Base-by-base conservation (phyloP, 441 rosid species). In the Viola pubescens region DNA sequence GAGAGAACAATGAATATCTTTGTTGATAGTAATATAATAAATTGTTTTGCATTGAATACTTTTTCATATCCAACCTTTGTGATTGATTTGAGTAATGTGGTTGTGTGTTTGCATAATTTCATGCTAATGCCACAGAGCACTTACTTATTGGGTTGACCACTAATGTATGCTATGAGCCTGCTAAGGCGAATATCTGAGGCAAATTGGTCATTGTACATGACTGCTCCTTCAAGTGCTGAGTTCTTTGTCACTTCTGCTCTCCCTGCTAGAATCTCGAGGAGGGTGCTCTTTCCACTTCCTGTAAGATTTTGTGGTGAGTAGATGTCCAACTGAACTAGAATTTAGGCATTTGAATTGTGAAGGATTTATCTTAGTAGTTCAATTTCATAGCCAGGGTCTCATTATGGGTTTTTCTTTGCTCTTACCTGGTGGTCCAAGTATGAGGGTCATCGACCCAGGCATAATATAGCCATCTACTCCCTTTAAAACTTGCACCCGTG, bases 401-500 rank as follows among this genome's bases (percentile, higher is more conserved):
- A 16, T 16, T 16, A 16, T 16, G 19, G 19, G 19, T 16, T 16
- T 16, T 16, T 38, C 5, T 50, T n/a, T 39, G 19, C 34, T 16
- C 37, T 37, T 54, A 73, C 77, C 71, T 4, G 77, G 74, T 60
- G 74, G 71, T 6, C 77, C 73, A 55, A 74, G 71, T 12, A 66
- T 38, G 5, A 74, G 73, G 10, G 69, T 66, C 66, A 65, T 59
- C 53, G 69, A 74, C 9, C 71, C 77, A 2, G 74, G 71, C 77
- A 70, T 74, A 9, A 74, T 62, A 39, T 66, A 66, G 4, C 77
- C 77, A 62, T 73, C 73, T 7, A 61, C 62, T 8, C 73, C 71
- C 60, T 62, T 56, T 0, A 70, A 58, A 70, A 66, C 52, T 49
- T 66, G 66, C 51, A 66, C 2, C 74, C 72, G 52, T 11, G 54